A percentile compares a stretch with the other conserved stretches of the same genome.
phyloP scores from a whole-genome alignment of 176 grass and related monocot species.

The Paspalum notatum region DNA sequence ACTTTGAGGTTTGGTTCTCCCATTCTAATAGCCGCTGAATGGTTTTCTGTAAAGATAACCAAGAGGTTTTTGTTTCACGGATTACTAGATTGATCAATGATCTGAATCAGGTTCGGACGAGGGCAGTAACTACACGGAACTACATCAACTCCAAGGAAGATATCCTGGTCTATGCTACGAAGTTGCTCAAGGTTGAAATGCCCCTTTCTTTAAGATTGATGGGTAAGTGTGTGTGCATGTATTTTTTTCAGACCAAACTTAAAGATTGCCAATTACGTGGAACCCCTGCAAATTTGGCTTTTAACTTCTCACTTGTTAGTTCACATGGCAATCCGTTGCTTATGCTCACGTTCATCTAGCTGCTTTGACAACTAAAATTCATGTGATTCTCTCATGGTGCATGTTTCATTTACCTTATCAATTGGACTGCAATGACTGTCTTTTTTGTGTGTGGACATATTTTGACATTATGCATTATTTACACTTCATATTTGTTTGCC shows the following conservation, averaged over 20 bases:
- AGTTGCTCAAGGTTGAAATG: constrained; percentile 86
- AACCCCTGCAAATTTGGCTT: not conserved
- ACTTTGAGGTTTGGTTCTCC: constrained; percentile 73
- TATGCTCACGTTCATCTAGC: constrained; percentile 16
- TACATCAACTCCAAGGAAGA: constrained; percentile 86
- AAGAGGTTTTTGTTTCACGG: constrained; percentile 14
- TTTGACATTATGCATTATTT: constrained; percentile 20
- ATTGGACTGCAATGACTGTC: constrained; percentile 11
- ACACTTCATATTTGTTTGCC: not conserved
- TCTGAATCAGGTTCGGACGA: constrained; percentile 77
- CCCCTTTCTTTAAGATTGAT: constrained; percentile 95
- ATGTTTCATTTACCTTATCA: constrained; percentile 33
- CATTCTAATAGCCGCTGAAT: constrained; percentile 14
- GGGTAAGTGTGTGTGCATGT: constrained; percentile 53
- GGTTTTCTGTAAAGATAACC: constrained; percentile 22
- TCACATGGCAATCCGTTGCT: not conserved
- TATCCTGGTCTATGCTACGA: constrained; percentile 74
- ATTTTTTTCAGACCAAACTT: constrained; percentile 1
- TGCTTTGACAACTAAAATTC: constrained; percentile 14
- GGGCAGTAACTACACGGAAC: constrained; percentile 69
- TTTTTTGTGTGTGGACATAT: constrained; percentile 20
- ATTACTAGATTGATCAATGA: constrained; percentile 29
- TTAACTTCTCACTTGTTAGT: constrained; percentile 8
- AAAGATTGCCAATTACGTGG: not conserved
- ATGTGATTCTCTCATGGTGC: constrained; percentile 17